Conservation (phyloP, 441 rosid species). For the Adansonia rubrostipa region DNA sequence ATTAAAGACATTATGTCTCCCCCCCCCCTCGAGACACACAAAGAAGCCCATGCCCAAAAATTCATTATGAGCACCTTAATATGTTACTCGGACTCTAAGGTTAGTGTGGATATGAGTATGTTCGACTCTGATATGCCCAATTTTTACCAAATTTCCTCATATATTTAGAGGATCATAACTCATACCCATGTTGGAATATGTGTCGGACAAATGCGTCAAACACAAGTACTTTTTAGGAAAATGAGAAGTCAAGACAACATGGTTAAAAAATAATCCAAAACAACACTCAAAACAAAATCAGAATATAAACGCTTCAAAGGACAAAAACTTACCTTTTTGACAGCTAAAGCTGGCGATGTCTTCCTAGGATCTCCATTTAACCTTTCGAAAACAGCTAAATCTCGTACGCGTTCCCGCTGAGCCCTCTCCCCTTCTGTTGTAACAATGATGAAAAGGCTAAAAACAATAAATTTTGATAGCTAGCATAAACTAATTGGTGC, state of each 20-base stretch:
- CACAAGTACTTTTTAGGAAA: not conserved
- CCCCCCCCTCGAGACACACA: no score
- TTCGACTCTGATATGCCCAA: no score
- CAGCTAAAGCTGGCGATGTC: slow-evolving; percentile 72
- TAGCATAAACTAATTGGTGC: not conserved
- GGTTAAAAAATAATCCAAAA: not conserved
- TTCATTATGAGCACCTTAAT: no score
- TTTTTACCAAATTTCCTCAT: no score
- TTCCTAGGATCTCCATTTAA: slow-evolving; percentile 74
- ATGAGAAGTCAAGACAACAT: not conserved
- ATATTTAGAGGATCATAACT: not conserved
- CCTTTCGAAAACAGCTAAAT: slow-evolving; percentile 81
- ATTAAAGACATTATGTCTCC: not conserved
- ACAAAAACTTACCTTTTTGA: slow-evolving; percentile 65
- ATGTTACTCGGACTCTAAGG: no score
- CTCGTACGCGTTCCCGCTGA: slow-evolving; percentile 75
- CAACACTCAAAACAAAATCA: not conserved
- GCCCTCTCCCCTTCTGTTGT: slow-evolving; percentile 65
- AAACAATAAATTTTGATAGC: not conserved
- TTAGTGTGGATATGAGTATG: no score
- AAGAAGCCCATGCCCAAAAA: no score
- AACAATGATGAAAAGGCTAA: slow-evolving; percentile 26
- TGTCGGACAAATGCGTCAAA: not conserved
- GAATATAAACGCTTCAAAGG: not conserved
- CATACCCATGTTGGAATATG: not conserved